Percentiles rank a stretch among this genome's conserved stretches.
Evolutionary conservation across 176 grass and related monocot species (phyloP).

Genomic region (Paspalum notatum): DNA sequence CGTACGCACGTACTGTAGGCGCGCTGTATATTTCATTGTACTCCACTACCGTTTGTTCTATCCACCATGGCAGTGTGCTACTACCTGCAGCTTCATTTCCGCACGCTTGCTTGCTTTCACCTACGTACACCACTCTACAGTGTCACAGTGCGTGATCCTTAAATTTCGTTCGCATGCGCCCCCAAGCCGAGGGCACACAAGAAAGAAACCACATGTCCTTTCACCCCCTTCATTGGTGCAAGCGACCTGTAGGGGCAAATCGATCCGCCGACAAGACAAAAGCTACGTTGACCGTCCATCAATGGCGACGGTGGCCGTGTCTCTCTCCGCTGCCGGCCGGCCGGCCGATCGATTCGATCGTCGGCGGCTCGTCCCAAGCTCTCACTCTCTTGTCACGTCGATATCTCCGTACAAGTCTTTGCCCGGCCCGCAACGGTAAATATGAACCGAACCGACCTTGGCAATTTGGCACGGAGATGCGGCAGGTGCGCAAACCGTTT

Average conservation of each 20-base stretch:
- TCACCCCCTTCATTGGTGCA: neutral
- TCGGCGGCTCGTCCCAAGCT: neutral
- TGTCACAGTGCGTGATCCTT: constrained; percentile 12
- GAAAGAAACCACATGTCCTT: neutral
- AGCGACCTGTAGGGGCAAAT: constrained; percentile 27
- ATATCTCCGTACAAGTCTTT: constrained; percentile 12
- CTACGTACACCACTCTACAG: neutral
- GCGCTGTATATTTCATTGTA: constrained; percentile 31
- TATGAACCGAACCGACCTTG: neutral
- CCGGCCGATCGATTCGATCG: neutral
- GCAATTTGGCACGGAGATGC: no score
- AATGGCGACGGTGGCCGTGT: constrained; percentile 32
- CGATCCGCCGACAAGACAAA: neutral
- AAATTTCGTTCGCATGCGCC: constrained; percentile 36
- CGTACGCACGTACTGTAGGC: neutral
- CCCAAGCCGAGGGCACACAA: no score
- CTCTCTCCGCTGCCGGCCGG: neutral
- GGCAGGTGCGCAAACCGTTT: constrained; percentile 32
- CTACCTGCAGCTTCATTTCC: neutral
- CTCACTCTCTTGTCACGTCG: constrained; percentile 25
- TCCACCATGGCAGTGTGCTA: neutral
- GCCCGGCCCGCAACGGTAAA: constrained; percentile 23
- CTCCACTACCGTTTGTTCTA: neutral
- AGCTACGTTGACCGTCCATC: constrained; percentile 41
- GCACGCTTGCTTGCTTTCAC: neutral